Conservation (phyloP, 2,329 filamentous ascomycete genomes). For the Hyphodiscus sp. region DNA sequence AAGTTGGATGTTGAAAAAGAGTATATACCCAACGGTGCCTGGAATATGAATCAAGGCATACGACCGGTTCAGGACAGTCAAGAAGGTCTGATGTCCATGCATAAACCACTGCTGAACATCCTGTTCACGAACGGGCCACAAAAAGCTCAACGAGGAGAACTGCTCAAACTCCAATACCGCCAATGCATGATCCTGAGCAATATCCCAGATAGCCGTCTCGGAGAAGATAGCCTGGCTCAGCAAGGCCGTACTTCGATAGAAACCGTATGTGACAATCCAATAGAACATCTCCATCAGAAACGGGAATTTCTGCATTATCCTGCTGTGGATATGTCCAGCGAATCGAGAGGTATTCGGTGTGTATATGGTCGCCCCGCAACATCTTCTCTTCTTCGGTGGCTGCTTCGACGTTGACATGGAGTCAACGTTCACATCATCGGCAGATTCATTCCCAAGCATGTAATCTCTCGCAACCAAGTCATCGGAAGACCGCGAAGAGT, state of each 20-base stretch:
- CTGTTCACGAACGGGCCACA: slow-evolving; percentile 47
- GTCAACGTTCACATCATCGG: slow-evolving; percentile 17
- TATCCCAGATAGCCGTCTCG: slow-evolving; percentile 43
- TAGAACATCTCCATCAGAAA: slow-evolving; percentile 64
- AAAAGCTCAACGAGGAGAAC: slow-evolving; percentile 39
- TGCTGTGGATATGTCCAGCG: slow-evolving; percentile 51
- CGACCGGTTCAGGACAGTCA: slow-evolving; percentile 50
- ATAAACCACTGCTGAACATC: slow-evolving; percentile 52
- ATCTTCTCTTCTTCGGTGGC: slow-evolving; percentile 43
- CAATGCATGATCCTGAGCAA: slow-evolving; percentile 49
- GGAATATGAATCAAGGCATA: slow-evolving; percentile 56
- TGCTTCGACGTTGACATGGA: slow-evolving; percentile 24
- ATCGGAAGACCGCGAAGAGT: slow-evolving; percentile 27
- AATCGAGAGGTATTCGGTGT: slow-evolving; percentile 58
- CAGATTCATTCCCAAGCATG: slow-evolving; percentile 13
- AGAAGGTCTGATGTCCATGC: slow-evolving; percentile 42
- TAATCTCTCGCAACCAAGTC: slow-evolving; percentile 24
- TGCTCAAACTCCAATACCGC: slow-evolving; percentile 50
- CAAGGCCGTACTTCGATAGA: slow-evolving; percentile 26
- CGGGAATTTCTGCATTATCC: slow-evolving; percentile 58
- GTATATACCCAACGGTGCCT: slow-evolving; percentile 47
- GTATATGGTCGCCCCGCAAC: slow-evolving; percentile 42
- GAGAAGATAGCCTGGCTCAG: slow-evolving; percentile 30
- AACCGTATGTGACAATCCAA: slow-evolving; percentile 47
- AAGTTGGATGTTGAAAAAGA: not conserved